Conservation (phyloP, 1,139 yeast genomes). For the Sugiyamaella grinbergsii region DNA sequence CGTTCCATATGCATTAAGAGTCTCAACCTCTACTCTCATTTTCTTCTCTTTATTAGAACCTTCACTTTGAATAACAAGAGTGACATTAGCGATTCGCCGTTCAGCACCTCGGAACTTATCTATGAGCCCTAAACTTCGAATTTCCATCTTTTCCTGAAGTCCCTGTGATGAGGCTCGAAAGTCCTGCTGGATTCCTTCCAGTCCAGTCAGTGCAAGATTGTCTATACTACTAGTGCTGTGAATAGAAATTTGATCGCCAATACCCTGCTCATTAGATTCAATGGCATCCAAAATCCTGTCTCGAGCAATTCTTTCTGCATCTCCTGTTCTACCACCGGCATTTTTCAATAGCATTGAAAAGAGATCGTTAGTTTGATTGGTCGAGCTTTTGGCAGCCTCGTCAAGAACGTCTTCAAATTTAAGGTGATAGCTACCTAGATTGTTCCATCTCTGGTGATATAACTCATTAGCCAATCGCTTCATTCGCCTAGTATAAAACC, state of each 20-base stretch:
- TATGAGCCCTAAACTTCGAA: constrained; percentile 27
- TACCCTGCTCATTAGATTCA: constrained; percentile 32
- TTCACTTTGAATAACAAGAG: constrained; percentile 24
- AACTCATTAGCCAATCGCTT: constrained; percentile 27
- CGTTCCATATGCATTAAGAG: constrained; percentile 2
- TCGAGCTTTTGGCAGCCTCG: constrained; percentile 5
- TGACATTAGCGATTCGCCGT: constrained; percentile 28
- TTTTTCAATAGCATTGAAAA: constrained; percentile 9
- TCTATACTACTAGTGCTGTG: constrained; percentile 13
- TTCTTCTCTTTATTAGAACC: constrained; percentile 20
- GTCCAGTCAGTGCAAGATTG: constrained; percentile 25
- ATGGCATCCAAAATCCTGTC: constrained; percentile 33
- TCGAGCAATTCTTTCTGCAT: constrained; percentile 27
- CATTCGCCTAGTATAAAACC: constrained; percentile 30
- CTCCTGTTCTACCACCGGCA: constrained; percentile 3
- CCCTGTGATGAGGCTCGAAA: constrained; percentile 33
- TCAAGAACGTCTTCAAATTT: constrained; percentile 16
- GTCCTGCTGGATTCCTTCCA: constrained; percentile 33
- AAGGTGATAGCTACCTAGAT: constrained; percentile 35
- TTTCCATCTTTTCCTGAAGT: constrained; percentile 32
- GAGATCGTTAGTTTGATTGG: constrained; percentile 1
- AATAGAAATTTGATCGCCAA: constrained; percentile 30
- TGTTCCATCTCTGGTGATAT: constrained; percentile 36
- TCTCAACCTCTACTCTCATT: constrained; percentile 30
- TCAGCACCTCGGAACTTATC: constrained; percentile 2